These are phyloP conservation scores for Epichloe aotearoae DNA, from an alignment of 2,329 filamentous ascomycete species.

Conservation along the genomic window DNA sequence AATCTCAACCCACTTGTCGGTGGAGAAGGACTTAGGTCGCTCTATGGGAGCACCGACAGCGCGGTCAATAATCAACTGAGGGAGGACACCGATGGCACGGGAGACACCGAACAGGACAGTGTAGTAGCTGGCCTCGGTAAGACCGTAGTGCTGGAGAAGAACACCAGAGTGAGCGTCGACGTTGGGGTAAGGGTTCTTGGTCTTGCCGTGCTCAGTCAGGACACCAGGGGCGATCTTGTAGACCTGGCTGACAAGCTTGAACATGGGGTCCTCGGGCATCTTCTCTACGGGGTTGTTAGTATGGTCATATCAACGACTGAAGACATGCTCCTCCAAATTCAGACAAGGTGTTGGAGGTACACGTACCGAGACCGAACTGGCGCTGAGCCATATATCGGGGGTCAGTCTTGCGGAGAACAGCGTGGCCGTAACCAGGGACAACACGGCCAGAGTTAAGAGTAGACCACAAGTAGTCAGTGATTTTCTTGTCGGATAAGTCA, in stretches of 20 bases:
- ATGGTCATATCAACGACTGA: not conserved
- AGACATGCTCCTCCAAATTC: not conserved
- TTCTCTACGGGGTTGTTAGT: slow-evolving; percentile 41
- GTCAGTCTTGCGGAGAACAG: slow-evolving; percentile 98
- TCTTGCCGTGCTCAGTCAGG: slow-evolving; percentile 99
- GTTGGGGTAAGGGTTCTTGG: slow-evolving; percentile 99
- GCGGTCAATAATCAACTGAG: slow-evolving; percentile 98
- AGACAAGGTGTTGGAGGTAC: not conserved
- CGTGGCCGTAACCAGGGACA: slow-evolving; percentile 96
- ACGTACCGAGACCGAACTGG: slow-evolving; percentile 66
- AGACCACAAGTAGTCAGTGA: slow-evolving; percentile 97
- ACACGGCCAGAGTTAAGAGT: slow-evolving; percentile 93
- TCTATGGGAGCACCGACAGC: slow-evolving; percentile 94
- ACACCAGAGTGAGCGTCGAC: slow-evolving; percentile 98
- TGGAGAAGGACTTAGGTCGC: slow-evolving; percentile 98
- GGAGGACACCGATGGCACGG: slow-evolving; percentile 93
- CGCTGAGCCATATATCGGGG: slow-evolving; percentile 98
- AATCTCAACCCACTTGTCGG: slow-evolving; percentile 90
- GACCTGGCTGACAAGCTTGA: slow-evolving; percentile 99
- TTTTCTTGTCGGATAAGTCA: slow-evolving; percentile 89
- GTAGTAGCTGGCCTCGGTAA: slow-evolving; percentile 99
- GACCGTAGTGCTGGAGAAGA: slow-evolving; percentile 97
- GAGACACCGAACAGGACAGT: slow-evolving; percentile 98
- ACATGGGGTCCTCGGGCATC: slow-evolving; percentile 95
- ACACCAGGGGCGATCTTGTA: slow-evolving; percentile 99